Evolutionary conservation across 768 basidiomycete genomes (phyloP).

Genomic region (Panellus pusillus): DNA sequence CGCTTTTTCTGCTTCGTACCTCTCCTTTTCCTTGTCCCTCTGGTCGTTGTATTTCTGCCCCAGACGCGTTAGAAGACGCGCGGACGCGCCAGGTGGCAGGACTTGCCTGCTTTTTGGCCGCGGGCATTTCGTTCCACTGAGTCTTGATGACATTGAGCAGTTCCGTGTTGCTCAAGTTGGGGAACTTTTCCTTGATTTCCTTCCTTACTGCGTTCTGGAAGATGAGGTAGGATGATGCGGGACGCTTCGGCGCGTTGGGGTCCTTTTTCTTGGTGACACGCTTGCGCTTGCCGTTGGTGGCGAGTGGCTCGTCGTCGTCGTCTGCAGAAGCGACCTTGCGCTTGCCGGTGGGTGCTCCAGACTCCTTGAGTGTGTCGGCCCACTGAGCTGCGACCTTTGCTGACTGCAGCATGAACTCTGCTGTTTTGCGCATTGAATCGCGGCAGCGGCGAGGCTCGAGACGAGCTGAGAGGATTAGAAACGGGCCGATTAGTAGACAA

Average conservation of each 20-base stretch:
- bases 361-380: constrained; percentile 46
- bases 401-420: constrained; percentile 62
- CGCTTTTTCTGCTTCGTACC: constrained; percentile 62
- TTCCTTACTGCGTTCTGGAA: constrained; percentile 92
- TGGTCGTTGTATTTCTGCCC: constrained; percentile 53
- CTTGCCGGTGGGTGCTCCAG: constrained; percentile 41
- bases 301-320: constrained; percentile 35
- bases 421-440: constrained; percentile 65
- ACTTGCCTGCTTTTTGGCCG: constrained; percentile 76
- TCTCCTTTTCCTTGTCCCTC: constrained; percentile 59
- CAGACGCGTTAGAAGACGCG: constrained; percentile 20
- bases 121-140: constrained; percentile 69
- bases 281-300: constrained; percentile 48
- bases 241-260: constrained; percentile 92
- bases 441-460: constrained; percentile 52
- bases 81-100: constrained; percentile 14
- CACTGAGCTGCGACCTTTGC: constrained; percentile 63
- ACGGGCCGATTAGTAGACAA: no score
- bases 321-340: constrained; percentile 48
- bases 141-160: constrained; percentile 70
- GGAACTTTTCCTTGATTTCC: constrained; percentile 64
- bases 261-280: constrained; percentile 74
- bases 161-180: constrained; percentile 67
- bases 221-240: constrained; percentile 88
- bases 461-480: no score